These are phyloP conservation scores for Podospora fimiseda DNA, from an alignment of 495 filamentous ascomycete genomes.

Conservation along the genomic window DNA sequence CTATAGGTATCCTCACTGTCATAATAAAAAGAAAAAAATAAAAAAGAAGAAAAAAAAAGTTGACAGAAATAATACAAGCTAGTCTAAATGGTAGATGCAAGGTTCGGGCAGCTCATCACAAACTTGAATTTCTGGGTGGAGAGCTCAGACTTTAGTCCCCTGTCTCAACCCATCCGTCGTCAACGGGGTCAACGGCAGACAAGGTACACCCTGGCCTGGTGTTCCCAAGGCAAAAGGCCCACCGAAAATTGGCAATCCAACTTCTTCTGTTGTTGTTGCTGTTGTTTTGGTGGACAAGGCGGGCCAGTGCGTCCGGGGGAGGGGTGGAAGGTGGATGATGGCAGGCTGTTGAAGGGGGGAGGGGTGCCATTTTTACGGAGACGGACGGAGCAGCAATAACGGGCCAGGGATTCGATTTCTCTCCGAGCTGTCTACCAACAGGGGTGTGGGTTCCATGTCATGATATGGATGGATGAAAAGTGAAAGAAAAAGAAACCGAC, in stretches of 20 bases:
- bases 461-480: not conserved
- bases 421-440: not conserved
- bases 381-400: not conserved
- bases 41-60: conserved; percentile 4
- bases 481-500: too few relatives aligned
- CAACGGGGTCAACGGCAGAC: conserved; percentile 29
- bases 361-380: conserved; percentile 2
- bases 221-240: conserved; percentile 7
- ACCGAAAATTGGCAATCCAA: conserved; percentile 9
- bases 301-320: conserved; percentile 24
- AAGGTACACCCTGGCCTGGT: conserved; percentile 15
- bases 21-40: not conserved
- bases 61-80: not conserved
- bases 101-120: conserved; percentile 3
- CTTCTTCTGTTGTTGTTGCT: not conserved
- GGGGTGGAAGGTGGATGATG: conserved; percentile 2
- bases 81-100: not conserved
- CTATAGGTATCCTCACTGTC: not conserved
- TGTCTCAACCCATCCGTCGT: conserved; percentile 15
- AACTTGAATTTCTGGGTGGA: not conserved
- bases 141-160: conserved; percentile 23
- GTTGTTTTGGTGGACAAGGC: conserved; percentile 10
- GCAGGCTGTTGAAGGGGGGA: not conserved
- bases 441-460: not conserved
- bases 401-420: too few relatives aligned